Percentiles rank a stretch among this genome's conserved stretches.
Evolutionary conservation across 495 filamentous ascomycete genomes (phyloP).

Genomic region (Bathelium albidoporum): DNA sequence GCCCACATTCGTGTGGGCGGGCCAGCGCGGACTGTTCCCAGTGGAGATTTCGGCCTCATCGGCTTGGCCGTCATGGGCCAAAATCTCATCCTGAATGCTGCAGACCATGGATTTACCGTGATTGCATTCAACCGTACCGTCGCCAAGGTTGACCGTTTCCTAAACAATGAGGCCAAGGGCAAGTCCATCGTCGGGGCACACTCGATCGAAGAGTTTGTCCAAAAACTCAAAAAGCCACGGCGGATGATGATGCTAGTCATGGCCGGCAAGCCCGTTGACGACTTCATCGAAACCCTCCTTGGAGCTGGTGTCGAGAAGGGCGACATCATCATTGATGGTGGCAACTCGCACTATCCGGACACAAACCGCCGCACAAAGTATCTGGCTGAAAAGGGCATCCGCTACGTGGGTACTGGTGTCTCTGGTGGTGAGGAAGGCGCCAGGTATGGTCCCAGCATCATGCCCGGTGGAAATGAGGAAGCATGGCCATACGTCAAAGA

Average conservation of each 20-base stretch:
- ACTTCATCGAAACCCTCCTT: constrained; percentile 94
- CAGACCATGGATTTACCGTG: constrained; percentile 91
- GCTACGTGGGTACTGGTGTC: constrained; percentile 94
- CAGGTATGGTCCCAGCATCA: constrained; percentile 90
- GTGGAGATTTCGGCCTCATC: constrained; percentile 93
- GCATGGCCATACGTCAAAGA: constrained; percentile 99
- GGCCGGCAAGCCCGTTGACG: constrained; percentile 93
- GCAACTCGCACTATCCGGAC: constrained; percentile 98
- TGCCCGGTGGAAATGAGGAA: constrained; percentile 96
- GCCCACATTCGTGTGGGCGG: constrained; percentile 68
- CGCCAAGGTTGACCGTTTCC: constrained; percentile 92
- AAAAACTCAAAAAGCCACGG: constrained; percentile 92
- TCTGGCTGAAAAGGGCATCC: constrained; percentile 74
- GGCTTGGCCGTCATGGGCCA: constrained; percentile 97
- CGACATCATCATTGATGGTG: constrained; percentile 98
- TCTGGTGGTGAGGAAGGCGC: constrained; percentile 99
- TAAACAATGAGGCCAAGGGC: constrained; percentile 50
- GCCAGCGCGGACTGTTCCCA: constrained; percentile 10
- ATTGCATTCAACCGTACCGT: constrained; percentile 97
- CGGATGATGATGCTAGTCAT: constrained; percentile 97
- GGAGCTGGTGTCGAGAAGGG: constrained; percentile 71
- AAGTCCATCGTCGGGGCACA: constrained; percentile 89
- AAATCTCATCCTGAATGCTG: constrained; percentile 98
- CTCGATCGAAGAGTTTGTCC: constrained; percentile 84
- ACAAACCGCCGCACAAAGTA: constrained; percentile 91